Evolutionary conservation across 1,139 yeast species (phyloP).

Genomic region (Pichiaceae sp.): DNA sequence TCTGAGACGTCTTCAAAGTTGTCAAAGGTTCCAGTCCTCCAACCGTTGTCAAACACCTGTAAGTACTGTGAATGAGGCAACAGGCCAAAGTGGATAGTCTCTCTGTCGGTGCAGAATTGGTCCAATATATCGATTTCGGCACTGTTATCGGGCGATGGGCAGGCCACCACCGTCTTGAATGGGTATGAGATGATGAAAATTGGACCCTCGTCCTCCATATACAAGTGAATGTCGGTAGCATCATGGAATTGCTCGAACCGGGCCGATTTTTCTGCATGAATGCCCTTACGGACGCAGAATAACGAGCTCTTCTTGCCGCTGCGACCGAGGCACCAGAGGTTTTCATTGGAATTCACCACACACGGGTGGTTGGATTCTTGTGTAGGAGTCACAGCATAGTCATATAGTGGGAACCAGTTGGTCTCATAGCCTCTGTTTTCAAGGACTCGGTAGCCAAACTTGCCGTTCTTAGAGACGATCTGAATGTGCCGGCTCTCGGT

Average conservation of each 20-base stretch:
- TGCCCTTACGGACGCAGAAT: slow-evolving; percentile 18
- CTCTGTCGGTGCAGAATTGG: neutral
- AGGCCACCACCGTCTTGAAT: slow-evolving; percentile 6
- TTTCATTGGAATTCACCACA: slow-evolving; percentile 13
- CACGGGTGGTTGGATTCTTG: slow-evolving; percentile 10
- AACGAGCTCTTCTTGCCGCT: slow-evolving; percentile 17
- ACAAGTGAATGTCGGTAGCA: slow-evolving; percentile 6
- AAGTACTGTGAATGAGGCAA: slow-evolving; percentile 6
- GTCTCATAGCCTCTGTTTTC: slow-evolving; percentile 12
- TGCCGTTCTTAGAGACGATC: slow-evolving; percentile 8
- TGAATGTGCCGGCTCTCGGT: slow-evolving; percentile 12
- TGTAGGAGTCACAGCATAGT: slow-evolving; percentile 13
- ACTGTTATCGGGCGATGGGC: neutral
- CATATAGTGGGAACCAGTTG: slow-evolving; percentile 21
- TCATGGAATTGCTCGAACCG: slow-evolving; percentile 9
- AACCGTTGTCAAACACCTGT: slow-evolving; percentile 13
- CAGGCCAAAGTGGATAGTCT: slow-evolving; percentile 10
- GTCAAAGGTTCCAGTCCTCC: slow-evolving; percentile 14
- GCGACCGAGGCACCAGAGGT: slow-evolving; percentile 23
- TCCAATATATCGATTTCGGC: neutral
- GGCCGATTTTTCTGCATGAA: slow-evolving; percentile 11
- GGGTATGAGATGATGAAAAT: slow-evolving; percentile 9
- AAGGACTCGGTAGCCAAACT: slow-evolving; percentile 9
- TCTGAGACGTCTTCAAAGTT: slow-evolving; percentile 2
- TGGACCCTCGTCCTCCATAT: neutral